phyloP scores from a whole-genome alignment of 331 rosid genomes.

The Acacia pycnantha region DNA sequence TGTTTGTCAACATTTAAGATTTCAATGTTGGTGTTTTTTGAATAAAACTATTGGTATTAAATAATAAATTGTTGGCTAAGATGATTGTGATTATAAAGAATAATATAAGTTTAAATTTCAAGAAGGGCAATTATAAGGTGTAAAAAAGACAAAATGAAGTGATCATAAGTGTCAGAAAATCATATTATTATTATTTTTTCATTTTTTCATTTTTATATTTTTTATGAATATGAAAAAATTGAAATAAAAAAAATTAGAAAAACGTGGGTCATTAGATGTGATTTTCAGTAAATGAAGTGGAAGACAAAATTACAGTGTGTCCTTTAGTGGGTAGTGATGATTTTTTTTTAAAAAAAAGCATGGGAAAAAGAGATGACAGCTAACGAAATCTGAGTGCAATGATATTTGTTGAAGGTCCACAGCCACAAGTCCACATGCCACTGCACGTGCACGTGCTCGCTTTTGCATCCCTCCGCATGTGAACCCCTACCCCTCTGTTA shows the following conservation, averaged over 20 bases:
- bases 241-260: neutral
- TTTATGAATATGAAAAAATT: neutral
- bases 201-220: neutral
- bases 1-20: too few relatives aligned
- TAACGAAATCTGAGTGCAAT: constrained; percentile 17
- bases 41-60: too few relatives aligned
- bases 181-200: too few relatives aligned
- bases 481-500: neutral
- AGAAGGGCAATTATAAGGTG: too few relatives aligned
- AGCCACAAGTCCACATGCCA: neutral
- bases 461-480: neutral
- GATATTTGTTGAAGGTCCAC: neutral
- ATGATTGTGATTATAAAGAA: too few relatives aligned
- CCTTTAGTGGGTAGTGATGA: neutral
- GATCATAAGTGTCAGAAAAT: neutral
- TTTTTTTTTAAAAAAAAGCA: neutral
- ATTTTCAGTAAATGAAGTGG: neutral
- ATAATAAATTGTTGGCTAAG: too few relatives aligned
- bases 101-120: too few relatives aligned
- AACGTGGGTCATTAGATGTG: neutral
- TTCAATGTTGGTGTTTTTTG: too few relatives aligned
- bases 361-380: constrained; percentile 11
- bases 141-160: too few relatives aligned
- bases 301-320: neutral
- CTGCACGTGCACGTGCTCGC: constrained; percentile 3